phyloP scores from a whole-genome alignment of 2,329 filamentous ascomycete genomes.

The Thielaviopsis cerberus region DNA sequence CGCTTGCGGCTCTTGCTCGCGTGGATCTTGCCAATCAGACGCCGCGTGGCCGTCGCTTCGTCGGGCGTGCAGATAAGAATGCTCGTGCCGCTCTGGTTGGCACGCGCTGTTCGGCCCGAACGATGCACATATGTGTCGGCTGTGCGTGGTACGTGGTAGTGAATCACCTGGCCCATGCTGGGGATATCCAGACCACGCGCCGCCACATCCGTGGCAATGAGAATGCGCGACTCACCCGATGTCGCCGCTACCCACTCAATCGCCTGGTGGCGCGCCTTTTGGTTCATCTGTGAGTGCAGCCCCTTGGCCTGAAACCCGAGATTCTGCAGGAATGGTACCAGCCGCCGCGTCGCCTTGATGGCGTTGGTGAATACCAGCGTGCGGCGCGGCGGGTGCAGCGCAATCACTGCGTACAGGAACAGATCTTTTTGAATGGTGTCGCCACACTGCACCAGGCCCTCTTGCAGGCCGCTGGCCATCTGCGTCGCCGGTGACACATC shows the following conservation, averaged over 20 bases:
- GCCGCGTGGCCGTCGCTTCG: constrained; percentile 67
- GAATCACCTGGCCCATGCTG: constrained; percentile 70
- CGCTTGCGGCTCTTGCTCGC: constrained; percentile 39
- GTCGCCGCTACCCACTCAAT: constrained; percentile 70
- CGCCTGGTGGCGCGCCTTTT: constrained; percentile 85
- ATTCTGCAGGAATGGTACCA: constrained; percentile 68
- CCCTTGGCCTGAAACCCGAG: constrained; percentile 59
- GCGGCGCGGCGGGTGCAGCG: constrained; percentile 63
- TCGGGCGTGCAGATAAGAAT: constrained; percentile 81
- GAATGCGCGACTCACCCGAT: constrained; percentile 38
- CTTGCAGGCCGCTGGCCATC: constrained; percentile 70
- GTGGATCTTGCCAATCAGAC: constrained; percentile 78
- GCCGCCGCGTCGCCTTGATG: constrained; percentile 73
- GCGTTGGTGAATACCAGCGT: constrained; percentile 91
- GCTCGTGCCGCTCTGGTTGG: constrained; percentile 56
- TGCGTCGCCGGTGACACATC: constrained; percentile 79
- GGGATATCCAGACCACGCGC: constrained; percentile 87
- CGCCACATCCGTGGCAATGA: constrained; percentile 85
- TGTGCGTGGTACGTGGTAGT: constrained; percentile 84
- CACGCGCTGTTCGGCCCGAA: constrained; percentile 83
- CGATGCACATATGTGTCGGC: constrained; percentile 92
- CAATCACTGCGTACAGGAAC: constrained; percentile 72
- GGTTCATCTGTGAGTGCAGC: constrained; percentile 83
- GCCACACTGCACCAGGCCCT: constrained; percentile 80
- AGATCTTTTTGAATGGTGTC: constrained; percentile 84